These are phyloP conservation scores for Candida sp. DNA, from an alignment of 1,139 yeast genomes.

Conservation along the genomic window DNA sequence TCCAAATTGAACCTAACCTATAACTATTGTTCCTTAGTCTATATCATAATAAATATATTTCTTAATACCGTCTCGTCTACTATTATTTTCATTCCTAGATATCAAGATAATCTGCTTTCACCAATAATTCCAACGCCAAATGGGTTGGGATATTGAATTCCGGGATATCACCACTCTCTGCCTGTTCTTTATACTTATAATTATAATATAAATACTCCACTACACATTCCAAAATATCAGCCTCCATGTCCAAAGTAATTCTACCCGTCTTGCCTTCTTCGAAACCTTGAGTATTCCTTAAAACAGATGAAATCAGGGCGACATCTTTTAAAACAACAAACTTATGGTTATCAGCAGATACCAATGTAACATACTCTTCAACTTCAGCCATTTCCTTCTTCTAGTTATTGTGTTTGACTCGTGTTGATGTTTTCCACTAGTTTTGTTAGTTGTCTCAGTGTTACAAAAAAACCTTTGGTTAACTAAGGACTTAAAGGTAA, in stretches of 20 bases:
- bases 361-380: conserved; percentile 54
- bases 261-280: conserved; percentile 50
- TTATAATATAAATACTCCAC: conserved; percentile 85
- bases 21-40: too few species aligned
- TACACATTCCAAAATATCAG: conserved; percentile 71
- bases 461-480: too few species aligned
- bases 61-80: background rate
- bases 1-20: too few species aligned
- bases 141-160: conserved; percentile 93
- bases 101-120: conserved; percentile 88
- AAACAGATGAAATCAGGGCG: conserved; percentile 80
- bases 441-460: too few species aligned
- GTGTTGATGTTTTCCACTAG: background rate
- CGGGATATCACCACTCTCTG: conserved; percentile 59
- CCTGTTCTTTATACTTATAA: conserved; percentile 57
- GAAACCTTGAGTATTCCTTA: conserved; percentile 65
- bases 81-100: conserved; percentile 21
- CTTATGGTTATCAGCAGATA: conserved; percentile 71
- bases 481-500: too few species aligned
- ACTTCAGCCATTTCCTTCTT: conserved; percentile 1
- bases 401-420: too few species aligned
- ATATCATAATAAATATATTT: too few species aligned
- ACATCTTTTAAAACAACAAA: conserved; percentile 70
- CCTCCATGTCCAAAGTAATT: conserved; percentile 63
- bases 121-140: conserved; percentile 84